Conservation (phyloP, 768 basidiomycete species). For the Floccularia luteovirens region DNA sequence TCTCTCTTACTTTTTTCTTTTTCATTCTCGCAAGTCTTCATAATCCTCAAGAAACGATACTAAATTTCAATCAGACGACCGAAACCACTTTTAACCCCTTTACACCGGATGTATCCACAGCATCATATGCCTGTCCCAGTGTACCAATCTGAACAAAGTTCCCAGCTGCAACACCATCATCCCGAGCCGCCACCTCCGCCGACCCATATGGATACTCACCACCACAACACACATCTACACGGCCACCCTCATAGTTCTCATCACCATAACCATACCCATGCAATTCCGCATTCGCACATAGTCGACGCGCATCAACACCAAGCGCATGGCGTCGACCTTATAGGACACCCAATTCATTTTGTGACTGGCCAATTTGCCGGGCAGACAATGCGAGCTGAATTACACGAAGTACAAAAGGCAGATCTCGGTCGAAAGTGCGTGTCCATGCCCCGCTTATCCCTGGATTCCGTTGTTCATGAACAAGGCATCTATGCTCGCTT, state of each 20-base stretch:
- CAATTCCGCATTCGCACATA: neutral
- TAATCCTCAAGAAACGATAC: no score
- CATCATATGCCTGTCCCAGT: neutral
- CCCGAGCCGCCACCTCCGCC: neutral
- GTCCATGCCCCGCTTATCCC: slow-evolving; percentile 6
- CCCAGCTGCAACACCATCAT: no score
- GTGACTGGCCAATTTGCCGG: slow-evolving; percentile 55
- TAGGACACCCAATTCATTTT: slow-evolving; percentile 49
- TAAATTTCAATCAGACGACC: neutral
- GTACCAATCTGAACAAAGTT: no score
- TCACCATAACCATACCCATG: neutral
- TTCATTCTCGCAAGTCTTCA: no score
- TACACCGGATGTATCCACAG: neutral
- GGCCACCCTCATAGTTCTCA: neutral
- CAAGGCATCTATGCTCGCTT: neutral
- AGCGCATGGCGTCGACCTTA: slow-evolving; percentile 17
- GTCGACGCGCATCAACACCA: slow-evolving; percentile 9
- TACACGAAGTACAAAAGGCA: slow-evolving; percentile 56
- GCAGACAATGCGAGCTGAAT: slow-evolving; percentile 43
- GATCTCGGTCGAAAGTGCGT: slow-evolving; percentile 61
- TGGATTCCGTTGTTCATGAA: neutral
- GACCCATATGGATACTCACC: neutral
- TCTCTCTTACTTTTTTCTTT: no score
- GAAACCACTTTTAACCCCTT: neutral
- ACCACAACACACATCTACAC: neutral